Base-by-base conservation (phyloP, 495 filamentous ascomycete species). In the Podospora tetraspora region DNA sequence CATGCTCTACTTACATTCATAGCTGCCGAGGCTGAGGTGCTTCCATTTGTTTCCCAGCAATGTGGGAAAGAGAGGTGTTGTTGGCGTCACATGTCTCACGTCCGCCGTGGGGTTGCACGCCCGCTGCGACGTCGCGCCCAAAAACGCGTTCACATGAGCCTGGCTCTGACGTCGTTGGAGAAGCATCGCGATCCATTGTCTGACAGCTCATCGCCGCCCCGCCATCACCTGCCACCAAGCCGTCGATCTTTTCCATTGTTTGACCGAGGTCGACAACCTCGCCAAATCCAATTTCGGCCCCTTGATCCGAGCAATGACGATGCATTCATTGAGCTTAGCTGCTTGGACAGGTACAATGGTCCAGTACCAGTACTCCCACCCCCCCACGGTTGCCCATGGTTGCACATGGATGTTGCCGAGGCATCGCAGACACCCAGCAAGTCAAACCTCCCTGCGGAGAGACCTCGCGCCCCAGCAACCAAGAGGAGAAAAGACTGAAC, bases 161-260 rank as follows among this genome's bases (percentile, higher is more conserved):
- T 27, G 22, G 59, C 66, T 68, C 60, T 68, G 60, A 68, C 66
- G 66, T 67, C 59, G 66, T 30, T 34, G 23, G 19, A 52, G 43
- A 5, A 8, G 16, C 16, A 52, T 52, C 43, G 43, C 43, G 43
- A 52, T 52, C 43, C 7, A n/a, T 2, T 52, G 43, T n/a, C 43
- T 52, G 43, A n/a, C 43, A 52, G 34, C 43, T 52, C 43, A 52
- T n/a, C n/a, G 43, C 5, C 43, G 43, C 19, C 43, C 43, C 43
- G 43, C 43, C 43, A 52, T 52, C 43, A 52, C 43, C 43, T 52
- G 43, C 43, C 43, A 52, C 43, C 43, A 19, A 8, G 43, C 43
- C 43, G 43, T n/a, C 43, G 43, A 52, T 52, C 43, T n/a, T 52
- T 43, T 52, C 43, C 43, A n/a, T 52, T 52, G 43, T 8, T 52